phyloP scores from a whole-genome alignment of 2,329 filamentous ascomycete genomes.

The Colletotrichum eremochloae region DNA sequence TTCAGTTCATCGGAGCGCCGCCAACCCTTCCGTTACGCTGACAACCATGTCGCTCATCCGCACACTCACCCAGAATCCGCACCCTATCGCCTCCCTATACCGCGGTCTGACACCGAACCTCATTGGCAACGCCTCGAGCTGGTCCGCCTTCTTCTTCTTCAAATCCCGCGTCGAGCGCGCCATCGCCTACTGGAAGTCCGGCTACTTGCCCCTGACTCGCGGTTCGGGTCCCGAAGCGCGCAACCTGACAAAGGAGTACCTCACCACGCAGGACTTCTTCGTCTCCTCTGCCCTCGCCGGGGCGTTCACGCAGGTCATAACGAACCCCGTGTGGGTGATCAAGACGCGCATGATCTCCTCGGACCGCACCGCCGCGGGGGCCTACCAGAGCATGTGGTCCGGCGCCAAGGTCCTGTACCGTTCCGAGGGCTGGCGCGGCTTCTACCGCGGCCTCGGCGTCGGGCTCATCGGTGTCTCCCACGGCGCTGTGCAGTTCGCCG shows the following conservation, averaged over 20 bases:
- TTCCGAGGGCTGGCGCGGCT: slow-evolving; percentile 81
- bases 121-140: slow-evolving; percentile 89
- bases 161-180: slow-evolving; percentile 68
- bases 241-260: slow-evolving; percentile 50
- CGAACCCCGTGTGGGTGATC: slow-evolving; percentile 97
- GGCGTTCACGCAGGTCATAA: slow-evolving; percentile 81
- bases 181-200: slow-evolving; percentile 53
- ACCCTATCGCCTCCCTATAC: slow-evolving; percentile 80
- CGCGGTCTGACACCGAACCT: slow-evolving; percentile 92
- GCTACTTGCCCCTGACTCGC: slow-evolving; percentile 38
- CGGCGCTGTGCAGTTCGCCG: slow-evolving; percentile 94
- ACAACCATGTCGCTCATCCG: slow-evolving; percentile 68
- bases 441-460: slow-evolving; percentile 89
- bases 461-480: slow-evolving; percentile 90
- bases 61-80: slow-evolving; percentile 62
- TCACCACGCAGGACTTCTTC: slow-evolving; percentile 82
- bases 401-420: slow-evolving; percentile 77
- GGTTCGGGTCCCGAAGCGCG: slow-evolving; percentile 42
- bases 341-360: slow-evolving; percentile 97
- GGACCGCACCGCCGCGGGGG: slow-evolving; percentile 78
- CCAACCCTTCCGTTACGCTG: slow-evolving; percentile 54
- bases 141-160: slow-evolving; percentile 93
- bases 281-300: slow-evolving; percentile 79
- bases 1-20: slow-evolving; percentile 65
- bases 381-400: slow-evolving; percentile 82